phyloP scores from a whole-genome alignment of 768 basidiomycete species.

The Boletus barrowsii region DNA sequence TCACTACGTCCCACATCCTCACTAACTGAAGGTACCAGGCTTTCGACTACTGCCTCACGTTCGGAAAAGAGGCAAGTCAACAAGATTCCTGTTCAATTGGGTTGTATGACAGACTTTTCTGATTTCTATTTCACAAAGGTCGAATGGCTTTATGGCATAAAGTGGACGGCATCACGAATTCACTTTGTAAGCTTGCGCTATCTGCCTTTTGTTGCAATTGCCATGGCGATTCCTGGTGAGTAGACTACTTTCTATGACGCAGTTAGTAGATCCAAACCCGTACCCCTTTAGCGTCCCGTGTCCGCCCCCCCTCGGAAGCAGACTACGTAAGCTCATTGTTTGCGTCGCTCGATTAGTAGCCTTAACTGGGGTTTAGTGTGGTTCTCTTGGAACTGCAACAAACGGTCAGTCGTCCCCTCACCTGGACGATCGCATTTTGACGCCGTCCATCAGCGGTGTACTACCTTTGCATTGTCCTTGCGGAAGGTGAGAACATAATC shows the following conservation, averaged over 20 bases:
- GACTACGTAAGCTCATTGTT: slow-evolving; percentile 7
- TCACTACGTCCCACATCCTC: neutral
- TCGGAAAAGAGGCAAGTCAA: slow-evolving; percentile 8
- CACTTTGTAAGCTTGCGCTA: slow-evolving; percentile 21
- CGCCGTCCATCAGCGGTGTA: slow-evolving; percentile 6
- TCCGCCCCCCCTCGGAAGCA: neutral
- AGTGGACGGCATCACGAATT: slow-evolving; percentile 17
- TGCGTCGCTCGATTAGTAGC: neutral
- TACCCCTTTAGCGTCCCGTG: slow-evolving; percentile 4
- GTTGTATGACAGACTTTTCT: neutral
- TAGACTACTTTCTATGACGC: neutral
- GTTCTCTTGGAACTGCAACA: slow-evolving; percentile 7
- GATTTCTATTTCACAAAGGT: slow-evolving; percentile 7
- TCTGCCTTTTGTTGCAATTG: slow-evolving; percentile 17
- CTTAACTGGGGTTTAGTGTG: slow-evolving; percentile 8
- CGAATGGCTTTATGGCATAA: slow-evolving; percentile 14
- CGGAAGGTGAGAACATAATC: slow-evolving; percentile 13
- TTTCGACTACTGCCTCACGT: slow-evolving; percentile 18
- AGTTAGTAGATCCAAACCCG: neutral
- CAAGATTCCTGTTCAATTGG: too few species aligned
- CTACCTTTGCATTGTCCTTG: slow-evolving; percentile 12
- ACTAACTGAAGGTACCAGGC: neutral
- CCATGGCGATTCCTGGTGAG: slow-evolving; percentile 14
- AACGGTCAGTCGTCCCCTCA: neutral
- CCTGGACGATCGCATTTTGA: neutral